Conservation (phyloP, 192 early-diverging fungal genomes). For the Coemansia aciculifera region DNA sequence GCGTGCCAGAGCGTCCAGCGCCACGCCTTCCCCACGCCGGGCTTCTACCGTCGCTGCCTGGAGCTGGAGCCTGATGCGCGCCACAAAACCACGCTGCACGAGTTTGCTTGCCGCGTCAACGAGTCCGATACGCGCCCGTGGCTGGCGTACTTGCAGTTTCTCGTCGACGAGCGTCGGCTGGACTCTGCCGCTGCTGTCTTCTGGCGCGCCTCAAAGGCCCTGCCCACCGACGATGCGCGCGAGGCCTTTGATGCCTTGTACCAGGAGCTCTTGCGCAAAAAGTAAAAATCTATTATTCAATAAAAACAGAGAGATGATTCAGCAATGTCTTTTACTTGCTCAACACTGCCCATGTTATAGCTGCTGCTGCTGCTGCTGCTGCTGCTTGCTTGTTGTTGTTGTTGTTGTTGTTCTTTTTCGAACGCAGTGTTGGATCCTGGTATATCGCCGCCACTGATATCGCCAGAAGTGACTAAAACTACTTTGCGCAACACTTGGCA, state of each 20-base stretch:
- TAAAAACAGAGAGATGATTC: slow-evolving; percentile 1
- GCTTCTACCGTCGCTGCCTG: slow-evolving; percentile 65
- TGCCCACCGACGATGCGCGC: slow-evolving; percentile 9
- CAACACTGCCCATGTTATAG: not conserved
- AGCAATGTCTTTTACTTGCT: slow-evolving; percentile 14
- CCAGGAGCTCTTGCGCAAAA: slow-evolving; percentile 16
- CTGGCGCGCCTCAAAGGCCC: slow-evolving; percentile 35
- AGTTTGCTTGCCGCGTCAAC: slow-evolving; percentile 36
- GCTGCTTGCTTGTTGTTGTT: too few species aligned
- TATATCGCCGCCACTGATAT: slow-evolving; percentile 19
- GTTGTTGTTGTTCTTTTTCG: too few species aligned
- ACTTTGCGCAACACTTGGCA: slow-evolving; percentile 21
- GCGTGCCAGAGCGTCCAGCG: slow-evolving; percentile 56
- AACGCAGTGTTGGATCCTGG: slow-evolving; percentile 12
- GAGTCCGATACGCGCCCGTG: slow-evolving; percentile 23
- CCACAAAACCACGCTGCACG: slow-evolving; percentile 24
- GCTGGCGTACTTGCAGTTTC: slow-evolving; percentile 34
- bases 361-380: not conserved
- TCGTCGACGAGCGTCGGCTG: slow-evolving; percentile 15
- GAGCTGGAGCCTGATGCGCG: slow-evolving; percentile 56
- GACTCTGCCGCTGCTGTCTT: slow-evolving; percentile 27
- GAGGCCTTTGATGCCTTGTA: slow-evolving; percentile 19
- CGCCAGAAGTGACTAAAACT: slow-evolving; percentile 6
- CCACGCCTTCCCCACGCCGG: slow-evolving; percentile 61
- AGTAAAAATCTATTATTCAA: not conserved